Conservation (phyloP, 495 filamentous ascomycete genomes). For the Tricharina praecox region DNA sequence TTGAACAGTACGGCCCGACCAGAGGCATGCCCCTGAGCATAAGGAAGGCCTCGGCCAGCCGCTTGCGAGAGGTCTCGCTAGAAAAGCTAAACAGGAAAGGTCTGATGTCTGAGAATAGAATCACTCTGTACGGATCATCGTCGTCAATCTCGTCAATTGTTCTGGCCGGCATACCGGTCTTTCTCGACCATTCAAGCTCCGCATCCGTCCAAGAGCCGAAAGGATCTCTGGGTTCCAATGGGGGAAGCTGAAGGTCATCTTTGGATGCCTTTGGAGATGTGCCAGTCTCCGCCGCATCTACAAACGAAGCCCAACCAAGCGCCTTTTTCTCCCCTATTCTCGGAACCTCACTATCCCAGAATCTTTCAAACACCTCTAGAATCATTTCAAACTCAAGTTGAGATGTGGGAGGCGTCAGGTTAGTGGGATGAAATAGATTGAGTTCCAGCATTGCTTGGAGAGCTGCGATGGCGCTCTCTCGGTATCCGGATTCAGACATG, state of each 20-base stretch:
- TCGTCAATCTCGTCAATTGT: slow-evolving; percentile 45
- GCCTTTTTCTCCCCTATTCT: slow-evolving; percentile 61
- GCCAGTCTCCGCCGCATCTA: slow-evolving; percentile 22
- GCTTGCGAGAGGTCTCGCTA: slow-evolving; percentile 25
- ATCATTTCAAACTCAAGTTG: slow-evolving; percentile 13
- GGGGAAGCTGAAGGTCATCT: slow-evolving; percentile 1
- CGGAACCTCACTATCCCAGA: slow-evolving; percentile 75
- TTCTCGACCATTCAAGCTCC: slow-evolving; percentile 37
- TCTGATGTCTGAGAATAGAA: slow-evolving; percentile 62
- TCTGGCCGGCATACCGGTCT: slow-evolving; percentile 45
- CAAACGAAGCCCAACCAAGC: slow-evolving; percentile 49
- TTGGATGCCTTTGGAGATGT: slow-evolving; percentile 28
- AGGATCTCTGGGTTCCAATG: slow-evolving; percentile 14
- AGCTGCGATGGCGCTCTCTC: slow-evolving; percentile 56
- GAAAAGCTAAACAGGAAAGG: slow-evolving; percentile 43
- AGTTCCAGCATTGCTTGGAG: slow-evolving; percentile 78
- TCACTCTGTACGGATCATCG: slow-evolving; percentile 61
- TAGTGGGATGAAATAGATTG: slow-evolving; percentile 40
- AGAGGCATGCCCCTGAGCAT: slow-evolving; percentile 55
- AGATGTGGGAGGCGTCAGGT: slow-evolving; percentile 10
- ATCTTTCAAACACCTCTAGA: slow-evolving; percentile 31
- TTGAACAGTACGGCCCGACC: slow-evolving; percentile 13
- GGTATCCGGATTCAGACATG: slow-evolving; percentile 60
- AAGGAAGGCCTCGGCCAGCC: slow-evolving; percentile 49
- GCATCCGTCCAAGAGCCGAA: slow-evolving; percentile 43